Conservation (phyloP, 2,329 filamentous ascomycete species). For the Fusarium annulatum region DNA sequence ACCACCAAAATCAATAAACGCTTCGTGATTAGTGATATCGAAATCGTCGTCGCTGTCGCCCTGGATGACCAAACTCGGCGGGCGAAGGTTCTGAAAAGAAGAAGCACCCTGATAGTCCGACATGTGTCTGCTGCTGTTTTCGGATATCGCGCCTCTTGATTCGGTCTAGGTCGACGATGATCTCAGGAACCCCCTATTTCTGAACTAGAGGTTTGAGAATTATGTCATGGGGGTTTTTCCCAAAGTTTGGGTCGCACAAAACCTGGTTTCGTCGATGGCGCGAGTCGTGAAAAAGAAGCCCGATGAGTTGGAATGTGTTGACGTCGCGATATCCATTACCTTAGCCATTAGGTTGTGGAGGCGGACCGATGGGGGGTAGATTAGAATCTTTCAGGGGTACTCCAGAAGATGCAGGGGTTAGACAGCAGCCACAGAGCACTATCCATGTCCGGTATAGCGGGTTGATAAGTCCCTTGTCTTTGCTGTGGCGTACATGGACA, state of each 20-base stretch:
- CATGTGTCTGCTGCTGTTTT: constrained; percentile 37
- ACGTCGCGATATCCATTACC: constrained; percentile 32
- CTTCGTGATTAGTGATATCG: constrained; percentile 1
- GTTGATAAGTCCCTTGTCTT: not conserved
- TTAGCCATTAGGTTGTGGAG: constrained; percentile 19
- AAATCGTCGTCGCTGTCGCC: constrained; percentile 36
- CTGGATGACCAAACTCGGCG: constrained; percentile 43
- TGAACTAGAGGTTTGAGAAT: not conserved
- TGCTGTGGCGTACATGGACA: constrained; percentile 12
- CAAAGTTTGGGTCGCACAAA: constrained; percentile 10
- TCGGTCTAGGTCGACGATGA: constrained; percentile 18
- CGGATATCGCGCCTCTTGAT: constrained; percentile 30
- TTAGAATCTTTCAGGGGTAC: constrained; percentile 35
- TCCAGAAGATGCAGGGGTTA: constrained; percentile 32
- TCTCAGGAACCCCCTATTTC: not conserved
- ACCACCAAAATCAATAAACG: constrained; percentile 16
- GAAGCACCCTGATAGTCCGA: constrained; percentile 38
- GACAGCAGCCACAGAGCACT: constrained; percentile 21
- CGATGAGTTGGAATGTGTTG: constrained; percentile 32
- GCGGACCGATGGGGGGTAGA: constrained; percentile 19
- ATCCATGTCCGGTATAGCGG: constrained; percentile 22
- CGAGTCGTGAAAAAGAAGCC: constrained; percentile 16
- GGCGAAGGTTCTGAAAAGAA: constrained; percentile 37
- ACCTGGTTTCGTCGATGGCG: constrained; percentile 31
- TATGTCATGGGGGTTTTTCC: constrained; percentile 5